Evolutionary conservation across 164 flowering plant genomes (phyloP).

Genomic region (Hamamelis virginiana): DNA sequence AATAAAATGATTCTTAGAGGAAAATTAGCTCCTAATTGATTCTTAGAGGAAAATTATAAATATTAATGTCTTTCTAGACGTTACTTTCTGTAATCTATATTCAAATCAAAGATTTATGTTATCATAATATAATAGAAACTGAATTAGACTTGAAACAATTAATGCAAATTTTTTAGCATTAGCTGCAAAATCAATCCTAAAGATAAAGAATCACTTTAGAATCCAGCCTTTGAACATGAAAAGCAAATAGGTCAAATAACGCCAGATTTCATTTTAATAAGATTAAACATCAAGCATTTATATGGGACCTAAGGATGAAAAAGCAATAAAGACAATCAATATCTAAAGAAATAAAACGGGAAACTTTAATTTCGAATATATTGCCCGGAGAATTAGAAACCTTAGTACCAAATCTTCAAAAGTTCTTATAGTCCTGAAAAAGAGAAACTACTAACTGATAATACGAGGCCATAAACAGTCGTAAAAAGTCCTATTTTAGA

Average conservation of each 20-base stretch:
- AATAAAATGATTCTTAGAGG: too few species aligned
- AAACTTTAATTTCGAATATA: constrained; percentile 5
- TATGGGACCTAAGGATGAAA: neutral
- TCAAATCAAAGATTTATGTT: too few species aligned
- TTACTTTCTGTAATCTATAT: too few species aligned
- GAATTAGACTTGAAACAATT: neutral
- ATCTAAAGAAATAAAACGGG: neutral
- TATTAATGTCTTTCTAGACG: too few species aligned
- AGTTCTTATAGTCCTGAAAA: too few species aligned
- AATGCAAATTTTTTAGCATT: neutral
- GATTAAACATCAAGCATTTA: neutral
- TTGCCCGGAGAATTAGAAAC: neutral
- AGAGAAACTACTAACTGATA: too few species aligned
- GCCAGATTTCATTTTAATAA: neutral
- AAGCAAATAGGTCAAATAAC: neutral
- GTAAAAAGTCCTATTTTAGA: neutral
- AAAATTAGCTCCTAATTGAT: too few species aligned
- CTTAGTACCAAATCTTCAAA: neutral
- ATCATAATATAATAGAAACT: too few species aligned
- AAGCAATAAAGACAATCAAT: neutral
- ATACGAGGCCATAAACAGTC: too few species aligned
- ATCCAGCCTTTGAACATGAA: constrained; percentile 3
- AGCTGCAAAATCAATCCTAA: neutral
- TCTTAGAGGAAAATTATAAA: too few species aligned
- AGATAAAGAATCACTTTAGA: neutral